Percentiles rank a stretch among this genome's conserved stretches.
phyloP scores from a whole-genome alignment of 2,329 filamentous ascomycete genomes.

The Nothophoma quercina region DNA sequence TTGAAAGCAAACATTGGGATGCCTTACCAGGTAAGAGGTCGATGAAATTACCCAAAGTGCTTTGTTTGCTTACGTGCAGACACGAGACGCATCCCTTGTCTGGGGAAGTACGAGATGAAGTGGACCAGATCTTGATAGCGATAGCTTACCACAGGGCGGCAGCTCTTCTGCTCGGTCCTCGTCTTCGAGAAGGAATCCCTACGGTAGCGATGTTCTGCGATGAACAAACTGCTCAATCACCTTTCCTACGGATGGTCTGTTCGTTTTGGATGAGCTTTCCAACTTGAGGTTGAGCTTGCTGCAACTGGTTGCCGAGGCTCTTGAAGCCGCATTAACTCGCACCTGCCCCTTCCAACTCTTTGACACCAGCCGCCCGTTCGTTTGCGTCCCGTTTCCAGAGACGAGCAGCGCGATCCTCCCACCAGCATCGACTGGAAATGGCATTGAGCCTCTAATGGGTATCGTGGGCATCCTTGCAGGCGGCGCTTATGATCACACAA shows the following conservation, averaged over 20 bases:
- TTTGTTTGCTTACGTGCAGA: slow-evolving; percentile 17
- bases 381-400: background rate
- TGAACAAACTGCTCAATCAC: too few species aligned
- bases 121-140: slow-evolving; percentile 1
- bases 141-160: background rate
- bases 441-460: background rate
- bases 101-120: background rate
- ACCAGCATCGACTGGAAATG: background rate
- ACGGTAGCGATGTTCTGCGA: too few species aligned
- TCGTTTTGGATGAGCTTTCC: too few species aligned
- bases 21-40: background rate
- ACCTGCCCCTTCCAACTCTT: background rate
- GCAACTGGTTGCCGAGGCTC: background rate
- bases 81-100: slow-evolving; percentile 9
- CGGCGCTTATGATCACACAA: background rate
- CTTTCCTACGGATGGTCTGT: too few species aligned
- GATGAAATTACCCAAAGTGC: slow-evolving; percentile 3
- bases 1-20: background rate
- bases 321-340: background rate
- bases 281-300: too few species aligned
- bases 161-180: background rate
- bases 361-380: background rate
- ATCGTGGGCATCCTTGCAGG: background rate
- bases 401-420: slow-evolving; percentile 4
- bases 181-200: too few species aligned